These are phyloP conservation scores for Wakefieldia striispora DNA, from an alignment of 768 basidiomycete species.

Conservation along the genomic window DNA sequence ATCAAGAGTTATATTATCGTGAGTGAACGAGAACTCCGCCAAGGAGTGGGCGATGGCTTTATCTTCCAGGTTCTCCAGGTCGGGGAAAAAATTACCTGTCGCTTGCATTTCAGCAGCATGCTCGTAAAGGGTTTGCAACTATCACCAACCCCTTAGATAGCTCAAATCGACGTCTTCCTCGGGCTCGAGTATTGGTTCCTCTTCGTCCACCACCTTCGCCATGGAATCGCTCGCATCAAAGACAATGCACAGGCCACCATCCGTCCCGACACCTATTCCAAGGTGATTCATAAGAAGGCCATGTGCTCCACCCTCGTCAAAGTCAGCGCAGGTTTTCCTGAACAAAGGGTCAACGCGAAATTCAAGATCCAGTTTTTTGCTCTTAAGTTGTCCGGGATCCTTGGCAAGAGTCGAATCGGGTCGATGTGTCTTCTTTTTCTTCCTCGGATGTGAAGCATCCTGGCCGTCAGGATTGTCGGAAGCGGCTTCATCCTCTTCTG, in stretches of 20 bases:
- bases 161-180: constrained; percentile 66
- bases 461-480: constrained; percentile 66
- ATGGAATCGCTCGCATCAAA: constrained; percentile 96
- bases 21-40: constrained; percentile 77
- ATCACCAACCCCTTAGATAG: constrained; percentile 53
- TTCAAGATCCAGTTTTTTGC: constrained; percentile 93
- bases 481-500: constrained; percentile 56
- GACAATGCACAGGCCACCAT: constrained; percentile 84
- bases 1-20: constrained; percentile 58
- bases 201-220: constrained; percentile 73
- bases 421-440: constrained; percentile 65
- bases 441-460: constrained; percentile 53
- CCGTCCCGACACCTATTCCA: constrained; percentile 68
- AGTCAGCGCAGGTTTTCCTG: constrained; percentile 96
- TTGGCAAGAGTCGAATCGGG: constrained; percentile 89
- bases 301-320: constrained; percentile 96
- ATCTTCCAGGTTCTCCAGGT: constrained; percentile 57
- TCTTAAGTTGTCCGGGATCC: constrained; percentile 71
- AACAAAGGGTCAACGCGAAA: constrained; percentile 97
- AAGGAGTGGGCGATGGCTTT: constrained; percentile 82
- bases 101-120: constrained; percentile 5
- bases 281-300: constrained; percentile 98
- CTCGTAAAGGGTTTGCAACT: neutral
- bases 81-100: constrained; percentile 71
- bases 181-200: constrained; percentile 60